Conservation (phyloP, 768 basidiomycete species). For the Suillus alpinus region DNA sequence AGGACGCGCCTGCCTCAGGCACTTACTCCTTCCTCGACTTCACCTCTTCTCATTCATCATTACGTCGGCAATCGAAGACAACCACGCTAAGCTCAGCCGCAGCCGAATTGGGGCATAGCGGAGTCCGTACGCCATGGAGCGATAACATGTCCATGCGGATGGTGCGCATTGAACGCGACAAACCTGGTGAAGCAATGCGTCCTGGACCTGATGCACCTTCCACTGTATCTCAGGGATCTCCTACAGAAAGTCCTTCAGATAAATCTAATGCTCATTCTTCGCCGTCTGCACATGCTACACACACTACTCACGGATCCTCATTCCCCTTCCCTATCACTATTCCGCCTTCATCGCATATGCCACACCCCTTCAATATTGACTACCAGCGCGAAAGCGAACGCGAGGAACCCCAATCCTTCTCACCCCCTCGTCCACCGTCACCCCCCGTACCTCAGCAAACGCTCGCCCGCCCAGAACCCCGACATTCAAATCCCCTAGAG, state of each 20-base stretch:
- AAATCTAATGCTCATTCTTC: constrained; percentile 16
- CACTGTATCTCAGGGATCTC: constrained; percentile 28
- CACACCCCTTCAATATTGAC: constrained; percentile 17
- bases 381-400: constrained; percentile 11
- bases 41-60: constrained; percentile 24
- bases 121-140: constrained; percentile 10
- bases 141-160: constrained; percentile 18
- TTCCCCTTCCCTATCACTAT: constrained; percentile 49
- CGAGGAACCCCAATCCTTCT: neutral
- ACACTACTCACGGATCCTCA: constrained; percentile 23
- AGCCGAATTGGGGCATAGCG: constrained; percentile 24
- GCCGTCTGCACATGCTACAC: constrained; percentile 19
- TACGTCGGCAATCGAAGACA: constrained; percentile 22
- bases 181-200: constrained; percentile 9
- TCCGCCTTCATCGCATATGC: constrained; percentile 38
- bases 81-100: constrained; percentile 26
- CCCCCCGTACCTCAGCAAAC: constrained; percentile 23
- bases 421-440: constrained; percentile 9
- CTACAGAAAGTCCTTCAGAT: constrained; percentile 18
- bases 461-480: constrained; percentile 19
- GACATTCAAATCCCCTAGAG: constrained; percentile 27
- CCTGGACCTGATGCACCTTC: constrained; percentile 31
- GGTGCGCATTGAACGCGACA: constrained; percentile 18
- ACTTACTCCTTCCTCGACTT: constrained; percentile 34
- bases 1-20: constrained; percentile 23